These are phyloP conservation scores for Lachnellula hyalina DNA, from an alignment of 2,329 filamentous ascomycete genomes.

Conservation along the genomic window DNA sequence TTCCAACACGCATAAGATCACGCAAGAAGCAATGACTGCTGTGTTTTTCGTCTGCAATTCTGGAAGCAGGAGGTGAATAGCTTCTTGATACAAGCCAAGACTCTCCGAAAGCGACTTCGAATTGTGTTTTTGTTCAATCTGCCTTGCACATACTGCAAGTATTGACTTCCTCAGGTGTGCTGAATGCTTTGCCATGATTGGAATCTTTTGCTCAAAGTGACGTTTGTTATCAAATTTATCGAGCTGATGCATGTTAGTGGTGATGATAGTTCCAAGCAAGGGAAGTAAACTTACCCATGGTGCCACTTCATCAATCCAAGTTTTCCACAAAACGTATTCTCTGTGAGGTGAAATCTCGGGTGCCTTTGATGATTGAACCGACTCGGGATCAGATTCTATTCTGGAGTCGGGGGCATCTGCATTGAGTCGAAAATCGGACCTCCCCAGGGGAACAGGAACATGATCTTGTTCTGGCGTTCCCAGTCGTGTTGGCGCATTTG, in stretches of 20 bases:
- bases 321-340: slow-evolving; percentile 35
- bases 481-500: slow-evolving; percentile 34
- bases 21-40: slow-evolving; percentile 41
- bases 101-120: slow-evolving; percentile 42
- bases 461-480: slow-evolving; percentile 22
- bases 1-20: slow-evolving; percentile 43
- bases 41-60: slow-evolving; percentile 40
- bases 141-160: slow-evolving; percentile 48
- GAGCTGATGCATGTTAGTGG: slow-evolving; percentile 46
- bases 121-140: slow-evolving; percentile 42
- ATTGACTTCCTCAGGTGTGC: slow-evolving; percentile 44
- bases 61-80: slow-evolving; percentile 40
- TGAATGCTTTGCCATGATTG: slow-evolving; percentile 42
- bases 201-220: slow-evolving; percentile 47
- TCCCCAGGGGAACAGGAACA: background rate
- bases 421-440: background rate
- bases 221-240: slow-evolving; percentile 52
- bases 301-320: slow-evolving; percentile 49
- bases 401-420: background rate
- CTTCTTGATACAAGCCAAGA: slow-evolving; percentile 48
- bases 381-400: slow-evolving; percentile 11
- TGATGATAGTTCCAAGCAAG: slow-evolving; percentile 36
- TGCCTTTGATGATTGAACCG: slow-evolving; percentile 14
- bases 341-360: slow-evolving; percentile 28
- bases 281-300: slow-evolving; percentile 10